A percentile compares a stretch with the other conserved stretches of the same genome.
phyloP scores from a whole-genome alignment of 176 grass and related monocot genomes.

The Raddia guianensis region DNA sequence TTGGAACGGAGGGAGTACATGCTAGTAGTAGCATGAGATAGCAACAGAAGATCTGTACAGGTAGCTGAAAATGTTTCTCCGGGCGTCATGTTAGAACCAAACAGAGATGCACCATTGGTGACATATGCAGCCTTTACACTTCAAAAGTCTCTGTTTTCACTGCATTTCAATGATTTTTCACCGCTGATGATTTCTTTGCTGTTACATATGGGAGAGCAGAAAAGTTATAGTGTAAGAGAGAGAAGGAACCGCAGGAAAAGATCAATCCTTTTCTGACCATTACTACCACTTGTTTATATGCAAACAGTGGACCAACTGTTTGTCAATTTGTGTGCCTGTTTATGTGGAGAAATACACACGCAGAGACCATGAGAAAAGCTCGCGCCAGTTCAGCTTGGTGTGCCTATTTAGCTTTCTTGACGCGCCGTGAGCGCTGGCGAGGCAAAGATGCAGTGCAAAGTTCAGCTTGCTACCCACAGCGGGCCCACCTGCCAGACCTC shows the following conservation, averaged over 20 bases:
- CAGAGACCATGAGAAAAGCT: too few species aligned
- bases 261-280: constrained; percentile 30
- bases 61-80: constrained; percentile 25
- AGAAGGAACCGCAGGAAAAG: constrained; percentile 25
- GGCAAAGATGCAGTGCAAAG: too few species aligned
- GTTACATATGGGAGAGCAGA: not conserved
- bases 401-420: too few species aligned
- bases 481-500: too few species aligned
- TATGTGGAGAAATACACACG: too few species aligned
- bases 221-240: not conserved
- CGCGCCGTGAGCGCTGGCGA: too few species aligned
- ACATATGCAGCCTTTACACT: constrained; percentile 13
- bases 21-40: not conserved
- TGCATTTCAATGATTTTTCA: constrained; percentile 30
- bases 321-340: constrained; percentile 13
- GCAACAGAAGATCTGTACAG: not conserved
- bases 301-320: constrained; percentile 1
- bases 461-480: too few species aligned
- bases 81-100: constrained; percentile 22
- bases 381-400: too few species aligned
- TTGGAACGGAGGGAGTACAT: too few species aligned
- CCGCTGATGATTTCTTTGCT: too few species aligned
- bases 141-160: not conserved
- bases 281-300: constrained; percentile 12
- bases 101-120: not conserved